A percentile compares a stretch with the other conserved stretches of the same genome.
These are phyloP conservation scores for Eutrema heterophyllum DNA, from an alignment of 345 rosid genomes.

Conservation along the genomic window DNA sequence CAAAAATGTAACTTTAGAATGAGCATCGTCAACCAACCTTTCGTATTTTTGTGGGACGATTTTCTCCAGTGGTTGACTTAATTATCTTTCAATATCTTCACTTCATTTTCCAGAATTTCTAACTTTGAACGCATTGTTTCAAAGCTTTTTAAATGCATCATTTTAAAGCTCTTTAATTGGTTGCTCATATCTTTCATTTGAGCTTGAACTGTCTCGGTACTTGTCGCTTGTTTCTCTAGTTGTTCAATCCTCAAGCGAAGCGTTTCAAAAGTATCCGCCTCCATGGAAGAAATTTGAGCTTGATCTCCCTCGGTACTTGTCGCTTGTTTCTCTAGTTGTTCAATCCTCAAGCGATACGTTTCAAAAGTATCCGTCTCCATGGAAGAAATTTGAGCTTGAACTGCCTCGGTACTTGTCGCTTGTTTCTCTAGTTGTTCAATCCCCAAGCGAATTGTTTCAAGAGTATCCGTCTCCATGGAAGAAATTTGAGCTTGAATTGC, in stretches of 20 bases:
- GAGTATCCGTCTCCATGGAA: background rate
- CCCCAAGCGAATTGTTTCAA: background rate
- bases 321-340: background rate
- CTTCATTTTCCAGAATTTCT: background rate
- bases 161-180: no score
- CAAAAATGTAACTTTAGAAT: no score
- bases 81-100: background rate
- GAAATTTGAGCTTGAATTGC: background rate
- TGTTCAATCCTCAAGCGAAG: background rate
- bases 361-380: background rate
- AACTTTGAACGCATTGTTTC: background rate
- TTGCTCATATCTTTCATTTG: background rate
- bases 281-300: background rate
- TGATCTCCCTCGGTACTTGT: background rate
- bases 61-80: background rate
- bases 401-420: background rate
- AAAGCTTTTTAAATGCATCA: background rate
- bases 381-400: background rate
- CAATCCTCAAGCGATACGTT: background rate
- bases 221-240: background rate
- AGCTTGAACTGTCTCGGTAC: background rate
- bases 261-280: background rate
- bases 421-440: background rate
- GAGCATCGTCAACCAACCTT: no score
- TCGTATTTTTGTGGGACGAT: no score